Conservation (phyloP, 768 basidiomycete genomes). For the Arthromyces matolae region DNA sequence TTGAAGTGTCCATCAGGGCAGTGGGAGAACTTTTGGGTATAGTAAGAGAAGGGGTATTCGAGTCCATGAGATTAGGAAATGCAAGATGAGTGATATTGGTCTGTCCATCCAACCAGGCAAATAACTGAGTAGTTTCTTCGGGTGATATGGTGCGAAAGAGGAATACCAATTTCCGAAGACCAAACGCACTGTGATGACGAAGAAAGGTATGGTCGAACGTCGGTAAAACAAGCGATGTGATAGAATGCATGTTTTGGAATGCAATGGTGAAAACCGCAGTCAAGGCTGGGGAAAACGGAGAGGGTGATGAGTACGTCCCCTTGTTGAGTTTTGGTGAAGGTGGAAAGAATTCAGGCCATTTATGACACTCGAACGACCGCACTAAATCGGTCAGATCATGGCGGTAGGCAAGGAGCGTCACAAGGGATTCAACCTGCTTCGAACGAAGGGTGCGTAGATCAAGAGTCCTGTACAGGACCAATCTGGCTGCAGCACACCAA, state of each 20-base stretch:
- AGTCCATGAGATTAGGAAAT: constrained; percentile 36
- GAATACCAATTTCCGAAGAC: constrained; percentile 37
- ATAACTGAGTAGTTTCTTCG: constrained; percentile 30
- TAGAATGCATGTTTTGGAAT: constrained; percentile 43
- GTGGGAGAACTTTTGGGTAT: constrained; percentile 4
- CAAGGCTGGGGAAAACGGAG: constrained; percentile 22
- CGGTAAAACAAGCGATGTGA: constrained; percentile 38
- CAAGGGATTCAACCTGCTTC: constrained; percentile 30
- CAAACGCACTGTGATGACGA: constrained; percentile 40
- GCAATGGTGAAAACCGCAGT: constrained; percentile 42
- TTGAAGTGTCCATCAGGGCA: constrained; percentile 6
- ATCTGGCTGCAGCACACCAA: constrained; percentile 31
- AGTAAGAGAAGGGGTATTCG: constrained; percentile 8
- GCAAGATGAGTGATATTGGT: constrained; percentile 35
- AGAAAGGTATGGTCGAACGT: constrained; percentile 41
- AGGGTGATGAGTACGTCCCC: background rate
- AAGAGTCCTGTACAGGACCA: constrained; percentile 30
- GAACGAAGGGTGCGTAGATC: constrained; percentile 31
- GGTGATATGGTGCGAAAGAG: constrained; percentile 28
- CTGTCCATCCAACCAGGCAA: constrained; percentile 42
- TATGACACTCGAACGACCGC: constrained; percentile 34
- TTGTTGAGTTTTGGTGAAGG: constrained; percentile 2
- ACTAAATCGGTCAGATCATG: constrained; percentile 39
- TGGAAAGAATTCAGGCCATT: constrained; percentile 41
- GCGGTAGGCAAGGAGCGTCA: constrained; percentile 35